phyloP scores from a whole-genome alignment of 202 grass and related monocot species.

The Setaria viridis region DNA sequence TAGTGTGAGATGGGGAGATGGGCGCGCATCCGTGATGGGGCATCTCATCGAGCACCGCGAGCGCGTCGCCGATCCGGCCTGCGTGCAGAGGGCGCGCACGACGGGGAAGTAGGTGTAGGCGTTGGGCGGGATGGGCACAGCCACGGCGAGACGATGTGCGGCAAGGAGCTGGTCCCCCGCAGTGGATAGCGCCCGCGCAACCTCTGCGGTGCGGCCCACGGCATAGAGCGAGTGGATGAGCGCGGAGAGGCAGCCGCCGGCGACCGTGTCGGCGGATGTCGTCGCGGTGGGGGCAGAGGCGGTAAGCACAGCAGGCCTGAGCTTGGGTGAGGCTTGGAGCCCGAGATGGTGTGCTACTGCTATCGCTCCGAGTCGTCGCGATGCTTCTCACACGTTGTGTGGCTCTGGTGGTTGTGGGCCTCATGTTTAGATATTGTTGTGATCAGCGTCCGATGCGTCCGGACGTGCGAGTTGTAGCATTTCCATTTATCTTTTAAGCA shows the following conservation, averaged over 20 bases:
- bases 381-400: no score
- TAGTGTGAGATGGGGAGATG: conserved; percentile 43
- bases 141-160: conserved; percentile 56
- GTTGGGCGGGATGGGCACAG: conserved; percentile 57
- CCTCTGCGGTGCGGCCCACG: conserved; percentile 54
- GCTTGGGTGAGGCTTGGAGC: conserved; percentile 27
- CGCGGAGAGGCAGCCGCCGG: conserved; percentile 47
- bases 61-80: conserved; percentile 51
- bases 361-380: no score
- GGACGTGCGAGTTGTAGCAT: no score
- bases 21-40: conserved; percentile 48
- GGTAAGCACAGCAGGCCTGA: not conserved
- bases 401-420: no score
- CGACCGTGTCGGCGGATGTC: not conserved
- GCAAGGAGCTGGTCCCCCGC: conserved; percentile 45
- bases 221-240: conserved; percentile 70
- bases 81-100: conserved; percentile 54
- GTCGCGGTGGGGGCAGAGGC: not conserved
- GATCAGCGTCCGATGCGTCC: no score
- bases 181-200: conserved; percentile 46
- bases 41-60: conserved; percentile 70
- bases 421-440: no score
- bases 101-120: conserved; percentile 78
- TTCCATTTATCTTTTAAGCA: no score
- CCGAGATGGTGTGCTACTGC: conserved; percentile 1